Evolutionary conservation across 768 basidiomycete genomes (phyloP), one percentile per base, ranked within the genome.

Genomic region (Naganishia antarctica): DNA sequence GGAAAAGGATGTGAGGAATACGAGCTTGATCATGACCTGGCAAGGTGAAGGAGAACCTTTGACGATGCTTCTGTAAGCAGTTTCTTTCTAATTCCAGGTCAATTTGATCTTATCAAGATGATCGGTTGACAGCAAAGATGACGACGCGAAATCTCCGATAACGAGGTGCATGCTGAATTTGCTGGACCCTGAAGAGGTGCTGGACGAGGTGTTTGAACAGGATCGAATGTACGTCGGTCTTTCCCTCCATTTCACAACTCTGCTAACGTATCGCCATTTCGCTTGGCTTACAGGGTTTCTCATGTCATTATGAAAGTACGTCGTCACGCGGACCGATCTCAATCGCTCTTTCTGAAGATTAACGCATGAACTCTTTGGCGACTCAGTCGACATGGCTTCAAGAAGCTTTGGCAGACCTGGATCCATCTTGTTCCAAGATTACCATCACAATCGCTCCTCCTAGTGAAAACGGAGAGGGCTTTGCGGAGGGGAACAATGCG

Each of bases 401-500:
- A 45, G 91, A 96, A 65, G 91, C 93, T 0, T 83, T 97, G 15
- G 86, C 87, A 12, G 94, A 97, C 73, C 81, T 99, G 15, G 92
- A 97, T 69, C 84, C 90, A 18, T 88, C 90, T 0, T 90, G 87
- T 73, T 86, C 90, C 45, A 88, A 86, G 65, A 81, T 98, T 21
- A 89, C 88, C 0, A 85, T 98, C 75, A 84, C 89, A 26, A 85
- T 88, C 46, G 86, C 86, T 60, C 89, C 90, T 0, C 81, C 83
- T 31, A 43, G 18, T 25, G 51, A 74, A 72, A 76, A 62, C 67
- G 70, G 28, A 41, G 48, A 18, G 49, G 50, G 25, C 37, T 61
- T 12, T 32, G 26, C 23, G 32, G 46, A 53, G 2, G 18, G 32
- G 7, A 45, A 16, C 26, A 29, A 32, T 13, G 41, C 26, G 50